Percentiles rank a stretch among this genome's conserved stretches.
Evolutionary conservation across 495 filamentous ascomycete species (phyloP).

Genomic region (Glarea lozoyensis): DNA sequence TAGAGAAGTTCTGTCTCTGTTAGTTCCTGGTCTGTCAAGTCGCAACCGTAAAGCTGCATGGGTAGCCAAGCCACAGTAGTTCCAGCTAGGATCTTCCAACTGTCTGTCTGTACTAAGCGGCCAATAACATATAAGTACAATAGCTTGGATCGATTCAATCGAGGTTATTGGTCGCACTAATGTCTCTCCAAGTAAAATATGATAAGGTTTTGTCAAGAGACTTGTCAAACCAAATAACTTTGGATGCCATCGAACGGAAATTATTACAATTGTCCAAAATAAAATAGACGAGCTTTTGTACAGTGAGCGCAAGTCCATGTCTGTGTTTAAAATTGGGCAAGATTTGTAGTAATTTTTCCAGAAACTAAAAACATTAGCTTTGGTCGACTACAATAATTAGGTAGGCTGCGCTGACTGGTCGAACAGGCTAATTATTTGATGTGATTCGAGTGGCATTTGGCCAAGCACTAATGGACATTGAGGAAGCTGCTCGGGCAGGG

Average conservation of each 20-base stretch:
- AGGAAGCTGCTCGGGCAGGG: neutral
- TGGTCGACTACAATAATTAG: neutral
- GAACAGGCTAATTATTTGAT: slow-evolving; percentile 1
- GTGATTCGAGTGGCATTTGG: neutral
- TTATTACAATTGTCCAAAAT: slow-evolving; percentile 26
- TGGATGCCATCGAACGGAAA: slow-evolving; percentile 12
- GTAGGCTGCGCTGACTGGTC: neutral
- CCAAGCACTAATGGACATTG: neutral
- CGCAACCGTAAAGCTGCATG: slow-evolving; percentile 21
- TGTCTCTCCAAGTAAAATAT: slow-evolving; percentile 15
- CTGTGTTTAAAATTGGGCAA: slow-evolving; percentile 22
- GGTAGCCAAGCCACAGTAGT: slow-evolving; percentile 24
- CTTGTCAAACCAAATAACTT: neutral
- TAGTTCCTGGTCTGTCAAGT: neutral
- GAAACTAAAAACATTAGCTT: slow-evolving; percentile 17
- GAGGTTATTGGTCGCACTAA: slow-evolving; percentile 17
- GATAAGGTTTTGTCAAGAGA: slow-evolving; percentile 28
- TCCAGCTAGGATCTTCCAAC: slow-evolving; percentile 26
- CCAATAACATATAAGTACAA: slow-evolving; percentile 25
- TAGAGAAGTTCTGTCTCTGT: neutral
- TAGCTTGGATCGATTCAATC: slow-evolving; percentile 23
- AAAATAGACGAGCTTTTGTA: slow-evolving; percentile 21
- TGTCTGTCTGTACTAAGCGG: slow-evolving; percentile 20
- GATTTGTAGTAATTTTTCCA: slow-evolving; percentile 18
- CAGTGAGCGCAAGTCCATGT: slow-evolving; percentile 18